Conservation (phyloP, 2,329 filamentous ascomycete genomes). For the Diaporthe aspalathi region DNA sequence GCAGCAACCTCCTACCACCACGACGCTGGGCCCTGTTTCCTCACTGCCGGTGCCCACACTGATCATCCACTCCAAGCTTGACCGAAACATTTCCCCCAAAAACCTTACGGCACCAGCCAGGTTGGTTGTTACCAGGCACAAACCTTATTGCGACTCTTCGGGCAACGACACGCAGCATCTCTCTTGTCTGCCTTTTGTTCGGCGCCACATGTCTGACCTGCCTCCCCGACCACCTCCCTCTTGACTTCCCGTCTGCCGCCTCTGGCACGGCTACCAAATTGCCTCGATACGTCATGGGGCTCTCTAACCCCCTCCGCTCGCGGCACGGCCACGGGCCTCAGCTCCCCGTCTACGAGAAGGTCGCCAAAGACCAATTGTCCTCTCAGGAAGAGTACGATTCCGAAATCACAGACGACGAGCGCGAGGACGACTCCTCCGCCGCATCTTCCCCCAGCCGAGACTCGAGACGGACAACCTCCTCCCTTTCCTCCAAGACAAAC, state of each 20-base stretch:
- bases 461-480: conserved; percentile 66
- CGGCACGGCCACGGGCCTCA: conserved; percentile 54
- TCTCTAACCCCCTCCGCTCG: conserved; percentile 57
- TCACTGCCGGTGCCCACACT: neutral
- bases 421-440: conserved; percentile 50
- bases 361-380: conserved; percentile 60
- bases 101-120: conserved; percentile 12
- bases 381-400: conserved; percentile 64
- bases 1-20: neutral
- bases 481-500: conserved; percentile 55
- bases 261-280: conserved; percentile 14
- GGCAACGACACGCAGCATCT: neutral
- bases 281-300: conserved; percentile 36
- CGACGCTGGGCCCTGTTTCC: conserved; percentile 15
- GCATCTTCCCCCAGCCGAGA: conserved; percentile 59
- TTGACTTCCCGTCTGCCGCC: conserved; percentile 27
- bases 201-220: conserved; percentile 28
- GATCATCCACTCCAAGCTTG: conserved; percentile 16
- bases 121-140: conserved; percentile 8
- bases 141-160: conserved; percentile 24
- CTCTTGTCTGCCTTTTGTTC: conserved; percentile 10
- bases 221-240: conserved; percentile 2
- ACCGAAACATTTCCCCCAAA: conserved; percentile 9
- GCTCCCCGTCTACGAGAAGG: conserved; percentile 64
- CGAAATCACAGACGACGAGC: conserved; percentile 53